A percentile compares a stretch with the other conserved stretches of the same genome.
phyloP scores from a whole-genome alignment of 345 rosid species.

The Tarenaya hassleriana region DNA sequence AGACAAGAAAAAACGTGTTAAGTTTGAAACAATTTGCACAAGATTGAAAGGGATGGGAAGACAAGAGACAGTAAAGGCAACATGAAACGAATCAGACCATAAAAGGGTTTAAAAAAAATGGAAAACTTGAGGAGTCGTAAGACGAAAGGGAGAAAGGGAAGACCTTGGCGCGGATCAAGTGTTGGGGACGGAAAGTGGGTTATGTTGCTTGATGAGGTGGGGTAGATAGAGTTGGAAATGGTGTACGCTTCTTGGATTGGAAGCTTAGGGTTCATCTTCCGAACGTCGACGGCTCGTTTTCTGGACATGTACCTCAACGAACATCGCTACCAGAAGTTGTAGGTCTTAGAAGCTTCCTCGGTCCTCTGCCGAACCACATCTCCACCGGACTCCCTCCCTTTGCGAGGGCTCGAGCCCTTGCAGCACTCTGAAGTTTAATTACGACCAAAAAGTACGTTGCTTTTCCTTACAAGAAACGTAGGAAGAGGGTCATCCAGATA shows the following conservation, averaged over 20 bases:
- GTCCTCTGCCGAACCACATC: constrained; percentile 36
- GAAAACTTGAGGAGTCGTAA: background rate
- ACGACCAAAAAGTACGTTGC: no score
- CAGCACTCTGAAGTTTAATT: no score
- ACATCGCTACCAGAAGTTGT: background rate
- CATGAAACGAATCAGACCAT: background rate
- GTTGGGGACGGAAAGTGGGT: constrained; percentile 71
- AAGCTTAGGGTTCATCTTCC: constrained; percentile 91
- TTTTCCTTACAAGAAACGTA: no score
- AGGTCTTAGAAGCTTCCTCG: constrained; percentile 18
- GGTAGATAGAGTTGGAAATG: constrained; percentile 63
- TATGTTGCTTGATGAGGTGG: constrained; percentile 49
- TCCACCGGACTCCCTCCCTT: no score
- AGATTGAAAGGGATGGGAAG: background rate
- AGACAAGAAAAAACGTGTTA: background rate
- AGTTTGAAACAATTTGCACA: background rate
- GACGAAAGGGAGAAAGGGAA: background rate
- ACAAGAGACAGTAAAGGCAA: background rate
- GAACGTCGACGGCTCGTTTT: constrained; percentile 63
- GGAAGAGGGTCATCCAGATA: no score
- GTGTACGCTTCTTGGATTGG: constrained; percentile 76
- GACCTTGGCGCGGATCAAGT: constrained; percentile 80
- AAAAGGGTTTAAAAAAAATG: background rate
- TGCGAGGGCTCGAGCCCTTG: background rate
- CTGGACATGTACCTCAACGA: constrained; percentile 55